These are phyloP conservation scores for Acanthamoeba castellanii DNA, from an alignment of 208 protist genomes.

Conservation along the genomic window DNA sequence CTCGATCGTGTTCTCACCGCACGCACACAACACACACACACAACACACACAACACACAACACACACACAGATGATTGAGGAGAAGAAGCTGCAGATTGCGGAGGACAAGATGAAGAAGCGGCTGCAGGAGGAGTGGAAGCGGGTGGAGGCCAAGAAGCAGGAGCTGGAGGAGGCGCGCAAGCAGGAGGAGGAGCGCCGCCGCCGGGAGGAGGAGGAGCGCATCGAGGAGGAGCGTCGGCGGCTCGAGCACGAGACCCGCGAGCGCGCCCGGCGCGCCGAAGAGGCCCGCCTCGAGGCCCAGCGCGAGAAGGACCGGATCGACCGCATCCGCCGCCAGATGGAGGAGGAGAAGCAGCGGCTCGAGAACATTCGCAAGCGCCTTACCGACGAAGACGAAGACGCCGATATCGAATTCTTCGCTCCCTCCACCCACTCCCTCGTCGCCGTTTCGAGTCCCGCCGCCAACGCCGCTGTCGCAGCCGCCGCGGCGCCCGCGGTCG, in stretches of 20 bases:
- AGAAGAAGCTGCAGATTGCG: conserved; percentile 64
- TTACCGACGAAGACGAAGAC: conserved; percentile 39
- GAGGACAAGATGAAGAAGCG: conserved; percentile 61
- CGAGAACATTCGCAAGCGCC: conserved; percentile 40
- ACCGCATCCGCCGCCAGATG: conserved; percentile 42
- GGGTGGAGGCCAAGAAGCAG: conserved; percentile 15
- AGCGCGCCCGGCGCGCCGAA: conserved; percentile 13
- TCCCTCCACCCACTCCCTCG: neutral
- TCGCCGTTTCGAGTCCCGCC: neutral
- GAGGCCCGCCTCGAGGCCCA: conserved; percentile 32
- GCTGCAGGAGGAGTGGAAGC: conserved; percentile 65
- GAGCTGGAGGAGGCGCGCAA: conserved; percentile 46
- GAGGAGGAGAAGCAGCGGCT: conserved; percentile 41
- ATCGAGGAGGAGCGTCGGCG: conserved; percentile 48
- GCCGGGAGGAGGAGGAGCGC: conserved; percentile 9
- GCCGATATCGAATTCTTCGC: conserved; percentile 46
- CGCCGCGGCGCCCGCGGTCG: neutral
- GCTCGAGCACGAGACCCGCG: conserved; percentile 3
- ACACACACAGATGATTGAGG: neutral
- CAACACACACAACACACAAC: neutral
- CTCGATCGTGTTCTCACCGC: no score
- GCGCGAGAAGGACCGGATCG: conserved; percentile 52
- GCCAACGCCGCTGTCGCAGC: neutral
- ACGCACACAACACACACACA: neutral
- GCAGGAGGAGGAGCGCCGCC: conserved; percentile 15